Evolutionary conservation across 176 grass and related monocot species (phyloP), one percentile per base, ranked within the genome.

Genomic region (Ananas comosus): DNA sequence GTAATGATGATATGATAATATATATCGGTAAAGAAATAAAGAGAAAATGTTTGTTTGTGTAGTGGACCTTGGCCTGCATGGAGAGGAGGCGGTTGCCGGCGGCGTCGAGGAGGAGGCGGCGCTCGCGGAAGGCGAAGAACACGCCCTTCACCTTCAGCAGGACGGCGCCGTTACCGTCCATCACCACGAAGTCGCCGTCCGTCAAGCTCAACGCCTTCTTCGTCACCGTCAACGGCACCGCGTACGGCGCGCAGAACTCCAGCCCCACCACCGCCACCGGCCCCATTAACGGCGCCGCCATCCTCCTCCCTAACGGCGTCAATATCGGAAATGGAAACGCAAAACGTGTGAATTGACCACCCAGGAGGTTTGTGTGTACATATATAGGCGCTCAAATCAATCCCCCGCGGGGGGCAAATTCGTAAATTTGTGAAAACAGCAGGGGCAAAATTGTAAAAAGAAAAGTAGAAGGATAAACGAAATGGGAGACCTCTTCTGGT

Each of bases 121-220:
- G 67, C 13, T 67, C 51, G 33, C 53, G 86, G 54, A 88, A 9
- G 73, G 72, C 77, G 65, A 88, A 59, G 50, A 68, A 11, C 4
- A 48, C 70, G 13, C 70, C 86, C 71, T 86, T 75, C 70, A 92
- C 73, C 53, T 83, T 79, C 21, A 92, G 72, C 64, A 83, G 67
- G 0, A 72, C 69, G 23, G 59, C 70, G 67, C 86, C 77, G 48
- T 33, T 57, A 12, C 12, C 71, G 65, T 93, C 83, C 2, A 67
- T 88, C 13, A 88, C 77, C 21, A 71, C 47, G 84, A 96, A 96
- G 50, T 85, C 76, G 50, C 12, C 80, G 4, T 71, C 80, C 12
- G 85, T 67, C 17, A 88, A 0, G 72, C 70, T 83, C 51, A 88
- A 23, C 6, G 84, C 64, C 22, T 66, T 83, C 80, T 81, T 88